These are phyloP conservation scores for Scenedesmus sp. DNA, from an alignment of 163 green algal genomes.

Conservation along the genomic window DNA sequence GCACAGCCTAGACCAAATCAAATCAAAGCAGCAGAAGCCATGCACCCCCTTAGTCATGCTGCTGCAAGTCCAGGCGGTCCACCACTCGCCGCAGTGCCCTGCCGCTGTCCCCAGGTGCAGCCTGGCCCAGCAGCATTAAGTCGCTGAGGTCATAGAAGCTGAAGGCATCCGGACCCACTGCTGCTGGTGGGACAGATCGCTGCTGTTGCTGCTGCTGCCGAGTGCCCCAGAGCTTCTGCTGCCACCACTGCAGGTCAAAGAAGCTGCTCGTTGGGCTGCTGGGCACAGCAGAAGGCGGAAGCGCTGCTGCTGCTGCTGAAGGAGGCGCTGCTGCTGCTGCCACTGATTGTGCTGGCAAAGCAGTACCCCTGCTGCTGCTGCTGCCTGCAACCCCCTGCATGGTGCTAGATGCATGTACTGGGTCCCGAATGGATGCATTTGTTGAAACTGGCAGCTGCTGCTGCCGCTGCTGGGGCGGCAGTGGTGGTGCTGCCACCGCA, in stretches of 20 bases:
- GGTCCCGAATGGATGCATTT: not conserved
- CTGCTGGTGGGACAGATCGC: constrained; percentile 2
- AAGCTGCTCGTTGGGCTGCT: not conserved
- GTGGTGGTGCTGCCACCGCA: not conserved
- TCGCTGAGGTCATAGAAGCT: not conserved
- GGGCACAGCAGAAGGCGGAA: not conserved
- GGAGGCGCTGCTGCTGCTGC: not conserved
- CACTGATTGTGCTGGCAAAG: not conserved
- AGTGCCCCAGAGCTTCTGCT: not conserved
- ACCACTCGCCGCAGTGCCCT: not conserved
- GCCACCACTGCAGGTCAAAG: not conserved
- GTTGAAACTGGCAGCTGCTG: not conserved
- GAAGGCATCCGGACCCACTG: not conserved
- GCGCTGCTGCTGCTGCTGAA: not conserved
- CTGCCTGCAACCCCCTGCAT: not conserved
- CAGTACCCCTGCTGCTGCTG: not conserved
- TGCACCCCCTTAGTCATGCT: not conserved
- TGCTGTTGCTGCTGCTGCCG: constrained; percentile 28
- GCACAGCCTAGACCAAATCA: too few relatives aligned
- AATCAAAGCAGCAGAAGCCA: not conserved
- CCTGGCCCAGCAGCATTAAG: constrained; percentile 38
- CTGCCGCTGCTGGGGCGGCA: not conserved
- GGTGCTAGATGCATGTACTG: not conserved
- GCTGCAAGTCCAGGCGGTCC: not conserved
- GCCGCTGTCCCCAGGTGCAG: not conserved